These are phyloP conservation scores for Chytridiales sp. DNA, from an alignment of 371 early-diverging fungal genomes.

Conservation along the genomic window DNA sequence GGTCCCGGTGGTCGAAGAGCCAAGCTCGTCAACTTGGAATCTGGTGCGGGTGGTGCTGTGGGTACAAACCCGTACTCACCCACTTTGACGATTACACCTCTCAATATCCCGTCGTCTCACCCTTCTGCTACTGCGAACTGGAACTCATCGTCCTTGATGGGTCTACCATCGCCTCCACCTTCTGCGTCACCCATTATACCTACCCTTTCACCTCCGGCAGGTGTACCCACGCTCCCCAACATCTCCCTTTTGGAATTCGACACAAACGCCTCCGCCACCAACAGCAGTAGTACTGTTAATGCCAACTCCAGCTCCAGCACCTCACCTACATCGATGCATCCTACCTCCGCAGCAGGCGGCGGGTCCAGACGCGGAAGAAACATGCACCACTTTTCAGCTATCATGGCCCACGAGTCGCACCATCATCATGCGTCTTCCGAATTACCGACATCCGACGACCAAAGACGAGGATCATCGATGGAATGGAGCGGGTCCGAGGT, in stretches of 20 bases:
- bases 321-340: background rate
- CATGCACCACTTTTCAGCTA: constrained; percentile 2
- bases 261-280: background rate
- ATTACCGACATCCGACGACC: too few species aligned
- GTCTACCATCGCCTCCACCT: background rate
- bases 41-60: background rate
- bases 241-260: too few species aligned
- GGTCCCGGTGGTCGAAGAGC: background rate
- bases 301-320: background rate
- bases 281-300: background rate
- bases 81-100: too few species aligned
- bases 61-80: too few species aligned
- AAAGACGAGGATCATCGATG: too few species aligned
- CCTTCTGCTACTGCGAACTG: background rate
- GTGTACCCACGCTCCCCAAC: too few species aligned
- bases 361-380: background rate
- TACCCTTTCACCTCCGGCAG: too few species aligned
- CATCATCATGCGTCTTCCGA: too few species aligned
- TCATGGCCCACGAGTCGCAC: constrained; percentile 8
- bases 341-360: too few species aligned
- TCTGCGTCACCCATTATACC: too few species aligned
- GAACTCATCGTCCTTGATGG: background rate
- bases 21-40: constrained; percentile 1
- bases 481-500: too few species aligned
- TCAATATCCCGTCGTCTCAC: background rate